These are phyloP conservation scores for Paragyromitra xinjiangensis DNA, from an alignment of 495 filamentous ascomycete genomes.

Conservation along the genomic window DNA sequence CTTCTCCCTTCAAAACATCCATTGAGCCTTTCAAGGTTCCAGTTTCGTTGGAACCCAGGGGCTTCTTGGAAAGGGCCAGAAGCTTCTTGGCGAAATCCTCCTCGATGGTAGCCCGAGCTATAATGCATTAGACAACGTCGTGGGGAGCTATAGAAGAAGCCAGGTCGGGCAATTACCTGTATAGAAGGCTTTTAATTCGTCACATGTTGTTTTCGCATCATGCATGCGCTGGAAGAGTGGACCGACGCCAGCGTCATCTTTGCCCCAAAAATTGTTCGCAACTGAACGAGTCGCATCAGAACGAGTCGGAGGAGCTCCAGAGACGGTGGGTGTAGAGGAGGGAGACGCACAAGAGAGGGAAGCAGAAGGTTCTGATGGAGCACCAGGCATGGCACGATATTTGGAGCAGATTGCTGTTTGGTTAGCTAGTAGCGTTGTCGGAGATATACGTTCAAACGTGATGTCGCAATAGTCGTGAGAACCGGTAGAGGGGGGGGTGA, in stretches of 20 bases:
- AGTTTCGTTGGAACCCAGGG: slow-evolving; percentile 85
- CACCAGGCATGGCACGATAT: slow-evolving; percentile 42
- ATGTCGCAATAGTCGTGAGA: slow-evolving; percentile 30
- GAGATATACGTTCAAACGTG: slow-evolving; percentile 39
- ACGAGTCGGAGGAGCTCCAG: slow-evolving; percentile 11
- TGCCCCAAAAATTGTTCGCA: slow-evolving; percentile 99
- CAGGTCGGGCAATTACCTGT: slow-evolving; percentile 65
- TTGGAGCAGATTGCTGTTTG: slow-evolving; percentile 16
- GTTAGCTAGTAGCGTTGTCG: slow-evolving; percentile 23
- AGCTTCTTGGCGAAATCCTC: slow-evolving; percentile 97
- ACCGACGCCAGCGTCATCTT: slow-evolving; percentile 93
- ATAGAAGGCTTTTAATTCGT: slow-evolving; percentile 94
- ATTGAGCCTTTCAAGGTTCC: slow-evolving; percentile 85
- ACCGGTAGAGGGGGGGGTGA: slow-evolving; percentile 8
- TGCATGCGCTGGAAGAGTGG: slow-evolving; percentile 97
- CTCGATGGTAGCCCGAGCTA: slow-evolving; percentile 91
- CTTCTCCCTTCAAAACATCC: slow-evolving; percentile 85
- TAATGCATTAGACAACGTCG: slow-evolving; percentile 18
- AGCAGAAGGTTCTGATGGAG: slow-evolving; percentile 59
- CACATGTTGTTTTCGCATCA: slow-evolving; percentile 91
- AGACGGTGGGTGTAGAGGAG: not conserved
- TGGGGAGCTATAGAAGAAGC: not conserved
- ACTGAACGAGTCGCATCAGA: slow-evolving; percentile 64
- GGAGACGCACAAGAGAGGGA: slow-evolving; percentile 61
- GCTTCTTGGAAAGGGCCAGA: slow-evolving; percentile 82